Percentiles rank a stretch among this genome's conserved stretches.
These are phyloP conservation scores for Sporothrix mexicana DNA, from an alignment of 2,329 filamentous ascomycete species.

Conservation along the genomic window DNA sequence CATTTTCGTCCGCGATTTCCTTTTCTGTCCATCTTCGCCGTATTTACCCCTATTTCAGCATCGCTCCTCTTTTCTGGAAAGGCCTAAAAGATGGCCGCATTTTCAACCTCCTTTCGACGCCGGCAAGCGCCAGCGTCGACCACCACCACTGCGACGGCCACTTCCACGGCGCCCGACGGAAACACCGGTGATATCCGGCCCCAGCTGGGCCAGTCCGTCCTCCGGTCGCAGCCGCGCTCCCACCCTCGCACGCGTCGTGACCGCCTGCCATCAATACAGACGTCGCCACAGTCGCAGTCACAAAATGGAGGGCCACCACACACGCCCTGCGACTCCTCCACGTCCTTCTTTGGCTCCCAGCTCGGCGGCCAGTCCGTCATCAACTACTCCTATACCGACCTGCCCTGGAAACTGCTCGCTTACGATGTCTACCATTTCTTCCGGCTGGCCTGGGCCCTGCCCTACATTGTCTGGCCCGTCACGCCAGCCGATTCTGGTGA, in stretches of 20 bases:
- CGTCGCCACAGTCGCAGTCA: not conserved
- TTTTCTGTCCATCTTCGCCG: not conserved
- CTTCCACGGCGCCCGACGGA: not conserved
- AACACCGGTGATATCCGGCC: constrained; percentile 24
- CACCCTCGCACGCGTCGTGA: not conserved
- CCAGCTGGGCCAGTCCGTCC: not conserved
- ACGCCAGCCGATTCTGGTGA: constrained; percentile 57
- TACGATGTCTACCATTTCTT: constrained; percentile 64
- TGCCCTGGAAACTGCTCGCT: constrained; percentile 56
- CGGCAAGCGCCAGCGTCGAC: constrained; percentile 12
- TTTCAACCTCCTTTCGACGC: constrained; percentile 23
- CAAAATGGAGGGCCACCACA: not conserved
- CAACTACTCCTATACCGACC: constrained; percentile 66
- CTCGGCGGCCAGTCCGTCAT: constrained; percentile 62
- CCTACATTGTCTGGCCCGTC: constrained; percentile 66
- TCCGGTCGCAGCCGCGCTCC: not conserved
- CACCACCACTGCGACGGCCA: not conserved
- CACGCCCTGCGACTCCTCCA: constrained; percentile 12
- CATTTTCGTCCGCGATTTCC: not conserved
- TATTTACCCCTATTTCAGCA: not conserved
- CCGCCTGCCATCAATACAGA: not conserved
- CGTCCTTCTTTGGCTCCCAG: constrained; percentile 63
- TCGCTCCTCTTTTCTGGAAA: not conserved
- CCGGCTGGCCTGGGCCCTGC: constrained; percentile 60
- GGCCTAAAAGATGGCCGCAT: constrained; percentile 7